Evolutionary conservation across 2,329 filamentous ascomycete genomes (phyloP), one percentile per base, ranked within the genome.

Genomic region (Colletotrichum horii): DNA sequence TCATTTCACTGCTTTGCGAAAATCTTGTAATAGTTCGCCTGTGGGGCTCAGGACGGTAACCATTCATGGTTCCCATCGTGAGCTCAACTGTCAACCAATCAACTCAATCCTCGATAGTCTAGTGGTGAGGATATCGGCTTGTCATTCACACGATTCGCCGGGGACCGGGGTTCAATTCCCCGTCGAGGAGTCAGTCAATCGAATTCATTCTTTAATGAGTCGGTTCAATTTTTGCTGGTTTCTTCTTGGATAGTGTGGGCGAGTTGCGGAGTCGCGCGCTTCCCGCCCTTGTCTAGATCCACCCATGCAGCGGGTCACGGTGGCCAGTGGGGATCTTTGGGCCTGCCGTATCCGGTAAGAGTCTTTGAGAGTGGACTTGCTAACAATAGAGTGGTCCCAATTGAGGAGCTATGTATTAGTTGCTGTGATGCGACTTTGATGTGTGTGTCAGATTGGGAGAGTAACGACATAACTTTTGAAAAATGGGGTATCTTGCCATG

Each of bases 41-140:
- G n/a, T 52, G n/a, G 43, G n/a, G n/a, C 43, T 22, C 6, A 14
- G 43, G n/a, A 52, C n/a, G 43, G 11, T 0, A 52, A 22, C n/a
- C 43, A n/a, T 22, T 52, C n/a, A 14, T 52, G 0, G 3, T 8
- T 52, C 6, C 1, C 6, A 22, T 22, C 1, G n/a, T 52, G n/a
- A 52, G 0, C n/a, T 8, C 11, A 0, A 8, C 0, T 0, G 0
- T 52, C 11, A 52, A 52, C 43, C 2, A 48, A 48, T 12, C 9
- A 48, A 22, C 6, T 52, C 38, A 52, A 19, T 58, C 55, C 55
- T 58, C 55, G 55, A 58, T 58, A 58, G 55, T 58, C 55, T 58
- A 58, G 55, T 58, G 55, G 55, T 58, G 55, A 58, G 55, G 55
- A 58, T 58, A 58, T 58, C 55, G 55, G 55, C 55, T 58, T 58